Percentiles rank a stretch among this genome's conserved stretches.
These are phyloP conservation scores for Daphne laureola DNA, from an alignment of 441 rosid genomes.

Conservation along the genomic window DNA sequence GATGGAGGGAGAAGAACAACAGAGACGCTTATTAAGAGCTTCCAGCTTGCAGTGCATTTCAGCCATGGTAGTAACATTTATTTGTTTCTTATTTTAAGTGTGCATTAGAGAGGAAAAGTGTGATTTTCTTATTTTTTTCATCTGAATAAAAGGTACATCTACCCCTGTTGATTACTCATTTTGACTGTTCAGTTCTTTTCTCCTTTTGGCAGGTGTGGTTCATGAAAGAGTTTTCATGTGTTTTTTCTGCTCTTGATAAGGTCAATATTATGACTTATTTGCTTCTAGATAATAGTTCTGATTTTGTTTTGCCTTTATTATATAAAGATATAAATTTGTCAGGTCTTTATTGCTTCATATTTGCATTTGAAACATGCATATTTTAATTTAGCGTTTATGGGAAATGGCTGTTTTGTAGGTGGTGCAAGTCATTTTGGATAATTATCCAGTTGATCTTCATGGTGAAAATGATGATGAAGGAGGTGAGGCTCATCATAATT, in stretches of 20 bases:
- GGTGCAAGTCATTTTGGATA: conserved; percentile 69
- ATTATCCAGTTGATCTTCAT: conserved; percentile 52
- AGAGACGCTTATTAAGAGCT: conserved; percentile 46
- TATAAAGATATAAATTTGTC: background rate
- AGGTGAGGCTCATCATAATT: conserved; percentile 64
- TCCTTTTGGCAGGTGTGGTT: conserved; percentile 70
- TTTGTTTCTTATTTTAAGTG: background rate
- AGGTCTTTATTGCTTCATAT: background rate
- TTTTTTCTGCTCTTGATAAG: conserved; percentile 76
- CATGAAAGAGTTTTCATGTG: conserved; percentile 72
- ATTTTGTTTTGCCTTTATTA: background rate
- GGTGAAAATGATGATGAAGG: conserved; percentile 45
- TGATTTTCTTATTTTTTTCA: too few species aligned
- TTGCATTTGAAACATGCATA: background rate
- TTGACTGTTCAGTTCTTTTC: conserved; percentile 10
- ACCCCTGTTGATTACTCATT: too few species aligned
- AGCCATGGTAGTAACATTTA: conserved; percentile 62
- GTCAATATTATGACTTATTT: conserved; percentile 23
- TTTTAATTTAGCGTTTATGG: conserved; percentile 5
- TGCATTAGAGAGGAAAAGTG: too few species aligned
- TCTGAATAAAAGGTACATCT: too few species aligned
- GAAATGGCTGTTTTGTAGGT: conserved; percentile 36
- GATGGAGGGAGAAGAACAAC: conserved; percentile 47
- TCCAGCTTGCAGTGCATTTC: conserved; percentile 91
- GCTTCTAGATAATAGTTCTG: background rate